These are phyloP conservation scores for Aspergillus carlsbadensis DNA, from an alignment of 495 filamentous ascomycete genomes.

Conservation along the genomic window DNA sequence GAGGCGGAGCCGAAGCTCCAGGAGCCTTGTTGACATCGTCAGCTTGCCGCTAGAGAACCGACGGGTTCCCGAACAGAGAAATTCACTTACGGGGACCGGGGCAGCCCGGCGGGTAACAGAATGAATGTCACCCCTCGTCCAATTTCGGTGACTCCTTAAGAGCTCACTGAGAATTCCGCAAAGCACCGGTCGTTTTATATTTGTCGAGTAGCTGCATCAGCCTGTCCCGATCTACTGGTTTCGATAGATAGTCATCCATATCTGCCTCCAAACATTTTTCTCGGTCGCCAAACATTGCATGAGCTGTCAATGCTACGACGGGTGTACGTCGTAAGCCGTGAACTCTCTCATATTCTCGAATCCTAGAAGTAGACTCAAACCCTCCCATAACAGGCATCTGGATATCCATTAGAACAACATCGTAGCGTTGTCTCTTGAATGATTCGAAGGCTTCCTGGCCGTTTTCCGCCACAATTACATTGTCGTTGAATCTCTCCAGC, in stretches of 20 bases:
- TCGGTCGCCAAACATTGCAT: slow-evolving; percentile 98
- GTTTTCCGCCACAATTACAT: slow-evolving; percentile 93
- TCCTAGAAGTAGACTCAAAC: slow-evolving; percentile 96
- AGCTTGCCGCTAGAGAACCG: too few relatives aligned
- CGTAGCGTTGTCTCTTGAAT: slow-evolving; percentile 85
- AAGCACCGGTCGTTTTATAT: slow-evolving; percentile 86
- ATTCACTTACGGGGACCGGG: too few relatives aligned
- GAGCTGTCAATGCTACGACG: slow-evolving; percentile 95
- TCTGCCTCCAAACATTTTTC: slow-evolving; percentile 98
- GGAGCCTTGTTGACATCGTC: too few relatives aligned
- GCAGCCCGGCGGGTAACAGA: too few relatives aligned
- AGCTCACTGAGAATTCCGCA: too few relatives aligned
- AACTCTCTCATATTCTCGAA: slow-evolving; percentile 88
- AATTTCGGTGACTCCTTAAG: too few relatives aligned
- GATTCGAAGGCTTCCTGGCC: slow-evolving; percentile 88
- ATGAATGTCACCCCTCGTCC: too few relatives aligned
- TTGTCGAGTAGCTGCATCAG: slow-evolving; percentile 98
- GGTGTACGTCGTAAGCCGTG: slow-evolving; percentile 75
- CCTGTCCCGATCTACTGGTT: slow-evolving; percentile 95
- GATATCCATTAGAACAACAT: slow-evolving; percentile 98
- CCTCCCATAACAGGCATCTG: slow-evolving; percentile 99
- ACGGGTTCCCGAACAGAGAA: too few relatives aligned
- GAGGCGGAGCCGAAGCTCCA: too few relatives aligned
- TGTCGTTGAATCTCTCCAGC: slow-evolving; percentile 95
- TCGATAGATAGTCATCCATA: slow-evolving; percentile 99